These are phyloP conservation scores for Penicillium sp. DNA, from an alignment of 2,329 filamentous ascomycete species.

Conservation along the genomic window DNA sequence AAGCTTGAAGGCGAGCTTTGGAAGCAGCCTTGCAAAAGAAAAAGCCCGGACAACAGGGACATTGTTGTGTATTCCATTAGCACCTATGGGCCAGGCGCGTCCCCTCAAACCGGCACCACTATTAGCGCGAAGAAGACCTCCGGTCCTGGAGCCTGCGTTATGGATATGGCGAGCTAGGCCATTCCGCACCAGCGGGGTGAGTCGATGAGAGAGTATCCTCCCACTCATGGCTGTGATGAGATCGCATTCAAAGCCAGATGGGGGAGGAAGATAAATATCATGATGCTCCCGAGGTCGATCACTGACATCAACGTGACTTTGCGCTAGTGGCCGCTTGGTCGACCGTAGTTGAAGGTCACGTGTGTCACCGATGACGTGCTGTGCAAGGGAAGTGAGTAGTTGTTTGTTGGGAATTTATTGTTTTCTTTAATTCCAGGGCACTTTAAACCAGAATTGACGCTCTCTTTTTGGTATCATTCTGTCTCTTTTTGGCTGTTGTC, in stretches of 20 bases:
- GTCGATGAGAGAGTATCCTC: conserved; percentile 74
- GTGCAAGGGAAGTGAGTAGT: conserved; percentile 22
- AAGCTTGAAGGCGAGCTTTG: conserved; percentile 89
- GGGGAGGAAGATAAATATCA: conserved; percentile 7
- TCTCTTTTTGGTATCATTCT: neutral
- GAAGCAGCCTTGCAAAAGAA: conserved; percentile 70
- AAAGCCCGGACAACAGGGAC: conserved; percentile 63
- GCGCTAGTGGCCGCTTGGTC: conserved; percentile 32
- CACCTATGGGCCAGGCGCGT: conserved; percentile 74
- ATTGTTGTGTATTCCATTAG: conserved; percentile 78
- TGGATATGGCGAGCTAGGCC: conserved; percentile 65
- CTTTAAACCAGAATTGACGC: neutral
- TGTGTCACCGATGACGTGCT: conserved; percentile 27
- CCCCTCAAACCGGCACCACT: conserved; percentile 60
- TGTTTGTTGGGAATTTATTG: conserved; percentile 4
- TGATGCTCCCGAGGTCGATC: conserved; percentile 7
- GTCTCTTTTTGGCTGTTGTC: neutral
- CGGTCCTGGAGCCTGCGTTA: conserved; percentile 60
- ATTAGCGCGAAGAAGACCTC: conserved; percentile 69
- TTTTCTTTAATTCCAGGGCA: neutral
- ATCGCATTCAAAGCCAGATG: conserved; percentile 37
- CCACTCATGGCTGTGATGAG: conserved; percentile 60
- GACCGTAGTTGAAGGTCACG: conserved; percentile 34
- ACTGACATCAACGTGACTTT: conserved; percentile 36
- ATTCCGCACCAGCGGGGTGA: conserved; percentile 67